phyloP scores from a whole-genome alignment of 176 grass and related monocot species.

The Aegilops bicornis region DNA sequence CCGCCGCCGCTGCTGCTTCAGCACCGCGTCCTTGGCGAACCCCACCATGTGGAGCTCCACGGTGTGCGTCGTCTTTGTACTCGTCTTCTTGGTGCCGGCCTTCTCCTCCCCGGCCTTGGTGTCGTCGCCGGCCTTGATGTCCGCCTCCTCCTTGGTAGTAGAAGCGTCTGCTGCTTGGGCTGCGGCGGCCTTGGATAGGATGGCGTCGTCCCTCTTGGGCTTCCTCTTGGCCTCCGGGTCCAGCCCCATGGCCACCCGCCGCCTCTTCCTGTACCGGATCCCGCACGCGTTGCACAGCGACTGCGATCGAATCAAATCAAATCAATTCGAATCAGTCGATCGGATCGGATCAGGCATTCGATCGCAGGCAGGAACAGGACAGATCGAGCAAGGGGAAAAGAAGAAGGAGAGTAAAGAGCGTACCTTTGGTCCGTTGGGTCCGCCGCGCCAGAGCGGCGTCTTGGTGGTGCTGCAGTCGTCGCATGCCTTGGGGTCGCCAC shows the following conservation, averaged over 20 bases:
- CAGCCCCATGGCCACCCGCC: conserved; percentile 43
- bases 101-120: neutral
- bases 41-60: conserved; percentile 46
- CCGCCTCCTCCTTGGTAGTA: neutral
- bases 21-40: conserved; percentile 41
- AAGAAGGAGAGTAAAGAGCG: no score
- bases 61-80: neutral
- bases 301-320: neutral
- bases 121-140: no score
- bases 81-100: neutral
- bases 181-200: neutral
- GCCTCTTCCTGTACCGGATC: conserved; percentile 91
- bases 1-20: conserved; percentile 31
- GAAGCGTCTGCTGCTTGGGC: neutral
- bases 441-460: conserved; percentile 80
- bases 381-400: neutral
- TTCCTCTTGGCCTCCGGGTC: conserved; percentile 20
- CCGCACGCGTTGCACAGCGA: conserved; percentile 92
- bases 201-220: neutral
- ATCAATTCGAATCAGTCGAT: neutral
- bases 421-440: conserved; percentile 80
- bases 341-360: neutral
- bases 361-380: neutral
- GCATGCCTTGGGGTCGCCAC: conserved; percentile 58
- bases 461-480: conserved; percentile 75